A percentile compares a stretch with the other conserved stretches of the same genome.
phyloP scores from a whole-genome alignment of 108 stramenopile species.

The Cafeteria roenbergensis region DNA sequence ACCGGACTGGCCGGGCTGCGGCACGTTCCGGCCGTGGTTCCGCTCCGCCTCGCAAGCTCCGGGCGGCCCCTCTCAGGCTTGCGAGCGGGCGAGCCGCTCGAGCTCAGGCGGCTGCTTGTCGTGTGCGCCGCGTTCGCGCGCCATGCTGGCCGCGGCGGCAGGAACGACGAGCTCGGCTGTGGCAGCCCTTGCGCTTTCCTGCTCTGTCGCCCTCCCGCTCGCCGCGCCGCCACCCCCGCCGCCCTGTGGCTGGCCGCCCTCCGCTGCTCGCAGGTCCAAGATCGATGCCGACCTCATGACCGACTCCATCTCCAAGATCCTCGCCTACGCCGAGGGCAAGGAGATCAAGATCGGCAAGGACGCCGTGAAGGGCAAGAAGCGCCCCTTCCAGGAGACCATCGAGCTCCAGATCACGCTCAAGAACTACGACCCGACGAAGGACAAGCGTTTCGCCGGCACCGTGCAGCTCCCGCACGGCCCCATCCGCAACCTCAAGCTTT shows the following conservation, averaged over 20 bases:
- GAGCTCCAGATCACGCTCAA: conserved; percentile 93
- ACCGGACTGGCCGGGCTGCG: no score
- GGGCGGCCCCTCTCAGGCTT: no score
- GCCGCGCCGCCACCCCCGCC: no score
- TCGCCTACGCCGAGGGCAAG: conserved; percentile 39
- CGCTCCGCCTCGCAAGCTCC: no score
- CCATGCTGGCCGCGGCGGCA: no score
- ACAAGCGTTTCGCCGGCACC: conserved; percentile 99
- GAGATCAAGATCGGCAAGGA: conserved; percentile 25
- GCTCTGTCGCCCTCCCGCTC: not conserved
- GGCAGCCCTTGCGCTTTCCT: not conserved
- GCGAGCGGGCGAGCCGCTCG: no score
- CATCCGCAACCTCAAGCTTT: conserved; percentile 87
- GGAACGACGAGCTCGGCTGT: no score
- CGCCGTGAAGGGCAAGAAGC: conserved; percentile 78
- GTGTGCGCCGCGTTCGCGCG: no score
- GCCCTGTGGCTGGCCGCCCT: no score
- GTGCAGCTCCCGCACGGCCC: conserved; percentile 88
- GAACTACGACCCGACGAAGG: conserved; percentile 99
- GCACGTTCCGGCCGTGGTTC: no score
- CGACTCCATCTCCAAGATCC: conserved; percentile 33
- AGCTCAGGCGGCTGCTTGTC: no score
- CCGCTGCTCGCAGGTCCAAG: no score
- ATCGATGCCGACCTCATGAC: conserved; percentile 35
- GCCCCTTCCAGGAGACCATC: conserved; percentile 95